Conservation (phyloP, 495 filamentous ascomycete genomes). For the Penicillium alfredii region DNA sequence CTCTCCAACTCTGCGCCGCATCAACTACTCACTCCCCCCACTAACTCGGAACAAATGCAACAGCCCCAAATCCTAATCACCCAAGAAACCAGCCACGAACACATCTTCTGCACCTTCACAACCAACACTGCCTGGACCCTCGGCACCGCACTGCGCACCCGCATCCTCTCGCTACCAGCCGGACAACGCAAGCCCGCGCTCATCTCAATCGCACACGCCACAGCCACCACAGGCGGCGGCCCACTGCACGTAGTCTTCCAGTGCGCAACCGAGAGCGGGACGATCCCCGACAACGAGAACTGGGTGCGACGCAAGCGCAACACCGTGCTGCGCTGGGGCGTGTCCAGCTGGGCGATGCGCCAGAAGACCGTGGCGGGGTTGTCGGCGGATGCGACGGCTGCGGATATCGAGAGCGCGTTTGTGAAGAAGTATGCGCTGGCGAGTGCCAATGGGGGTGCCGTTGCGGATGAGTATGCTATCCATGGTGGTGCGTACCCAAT, state of each 20-base stretch:
- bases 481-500: slow-evolving; percentile 71
- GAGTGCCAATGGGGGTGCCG: slow-evolving; percentile 34
- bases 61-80: slow-evolving; percentile 45
- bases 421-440: slow-evolving; percentile 48
- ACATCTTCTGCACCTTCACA: slow-evolving; percentile 59
- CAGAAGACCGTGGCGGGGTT: slow-evolving; percentile 43
- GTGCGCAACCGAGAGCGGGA: slow-evolving; percentile 49
- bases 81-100: slow-evolving; percentile 42
- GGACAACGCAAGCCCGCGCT: slow-evolving; percentile 46
- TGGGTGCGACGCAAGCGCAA: slow-evolving; percentile 58
- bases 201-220: slow-evolving; percentile 56
- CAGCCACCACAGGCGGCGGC: slow-evolving; percentile 32
- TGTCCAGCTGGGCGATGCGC: slow-evolving; percentile 60
- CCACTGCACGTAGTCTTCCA: slow-evolving; percentile 56
- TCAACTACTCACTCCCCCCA: neutral
- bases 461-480: slow-evolving; percentile 60
- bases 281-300: slow-evolving; percentile 55
- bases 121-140: slow-evolving; percentile 59
- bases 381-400: slow-evolving; percentile 9
- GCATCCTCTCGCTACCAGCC: slow-evolving; percentile 50
- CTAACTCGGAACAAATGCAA: slow-evolving; percentile 4
- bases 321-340: slow-evolving; percentile 65
- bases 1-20: too few relatives aligned
- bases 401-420: slow-evolving; percentile 53
- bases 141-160: slow-evolving; percentile 55